Evolutionary conservation across 2,329 filamentous ascomycete genomes (phyloP), one percentile per base, ranked within the genome.

Genomic region (Epichloe coenophiala): DNA sequence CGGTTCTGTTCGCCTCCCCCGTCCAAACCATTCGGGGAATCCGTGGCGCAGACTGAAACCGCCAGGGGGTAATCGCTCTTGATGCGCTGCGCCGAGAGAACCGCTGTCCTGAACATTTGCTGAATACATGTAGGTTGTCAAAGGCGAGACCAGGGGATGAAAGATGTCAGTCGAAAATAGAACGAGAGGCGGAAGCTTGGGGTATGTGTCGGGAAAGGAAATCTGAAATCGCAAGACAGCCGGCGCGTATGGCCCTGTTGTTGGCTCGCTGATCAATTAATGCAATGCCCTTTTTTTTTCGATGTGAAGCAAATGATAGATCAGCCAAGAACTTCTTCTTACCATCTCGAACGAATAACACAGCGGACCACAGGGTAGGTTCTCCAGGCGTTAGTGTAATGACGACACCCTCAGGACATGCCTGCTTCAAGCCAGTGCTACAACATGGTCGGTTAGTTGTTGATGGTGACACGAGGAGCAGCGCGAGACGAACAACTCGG

Each of bases 51-150:
- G 71, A 60, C 86, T 95, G 70, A 96, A 95, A 0, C 88, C 87
- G 2, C 91, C 93, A 0, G 91, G 90, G 89, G 89, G 86, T 48
- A 96, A 71, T 13, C 86, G 75, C 63, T 94, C 87, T 36, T 88
- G 83, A 59, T 95, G 88, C 2, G 82, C 84, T 8, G 88, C 87
- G 63, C 86, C 91, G 54, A 90, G 84, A 0, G 87, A 88, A 45
- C 86, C 87, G 51, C 78, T 77, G 54, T 82, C 83, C 54, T 86
- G 80, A 37, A 85, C 80, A 51, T 85, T 83, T 54, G 87, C 89
- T 41, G 88, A 86, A 71, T 95, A 94, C 63, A 88, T 93, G 68
- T 95, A 94, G 3, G 88, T 95, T n/a, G 89, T 95, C 54, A 94
- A 75, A 38, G 93, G 90, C 7, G 90, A 89, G 57, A 97, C 83